Evolutionary conservation across 2,329 filamentous ascomycete genomes (phyloP).

Genomic region (Davidsoniella neocaledoniae): DNA sequence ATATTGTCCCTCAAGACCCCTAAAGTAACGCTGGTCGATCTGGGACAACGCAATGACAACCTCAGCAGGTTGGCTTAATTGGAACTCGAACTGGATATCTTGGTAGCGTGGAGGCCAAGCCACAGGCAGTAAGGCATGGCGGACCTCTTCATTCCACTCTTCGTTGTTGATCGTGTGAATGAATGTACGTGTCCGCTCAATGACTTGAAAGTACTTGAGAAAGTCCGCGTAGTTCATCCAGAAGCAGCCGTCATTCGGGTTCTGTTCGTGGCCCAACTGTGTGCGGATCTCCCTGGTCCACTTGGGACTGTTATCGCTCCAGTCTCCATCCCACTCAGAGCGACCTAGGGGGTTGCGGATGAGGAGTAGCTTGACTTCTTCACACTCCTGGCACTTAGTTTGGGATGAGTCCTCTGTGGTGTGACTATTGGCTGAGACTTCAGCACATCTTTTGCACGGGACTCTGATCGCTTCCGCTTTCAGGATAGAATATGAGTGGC

Average conservation of each 20-base stretch:
- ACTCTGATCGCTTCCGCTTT: conserved; percentile 20
- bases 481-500: conserved; percentile 42
- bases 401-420: too few relatives aligned
- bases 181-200: conserved; percentile 48
- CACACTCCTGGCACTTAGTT: too few relatives aligned
- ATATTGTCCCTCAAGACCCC: conserved; percentile 43
- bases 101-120: conserved; percentile 46
- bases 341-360: conserved; percentile 44
- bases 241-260: conserved; percentile 35
- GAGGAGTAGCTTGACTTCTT: conserved; percentile 27
- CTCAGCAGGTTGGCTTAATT: conserved; percentile 36
- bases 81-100: conserved; percentile 39
- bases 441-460: conserved; percentile 21
- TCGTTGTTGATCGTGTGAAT: conserved; percentile 22
- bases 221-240: conserved; percentile 49
- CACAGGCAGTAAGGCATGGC: conserved; percentile 45
- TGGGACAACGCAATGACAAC: conserved; percentile 44
- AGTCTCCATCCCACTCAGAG: conserved; percentile 42
- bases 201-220: conserved; percentile 42
- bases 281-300: conserved; percentile 35
- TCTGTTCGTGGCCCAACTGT: conserved; percentile 31
- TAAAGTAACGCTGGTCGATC: conserved; percentile 45
- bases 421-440: too few relatives aligned
- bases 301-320: conserved; percentile 30
- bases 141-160: conserved; percentile 40